A percentile compares a stretch with the other conserved stretches of the same genome.
Conservation (phyloP, 2,329 filamentous ascomycete genomes). For the Blastomyces gilchristii region DNA sequence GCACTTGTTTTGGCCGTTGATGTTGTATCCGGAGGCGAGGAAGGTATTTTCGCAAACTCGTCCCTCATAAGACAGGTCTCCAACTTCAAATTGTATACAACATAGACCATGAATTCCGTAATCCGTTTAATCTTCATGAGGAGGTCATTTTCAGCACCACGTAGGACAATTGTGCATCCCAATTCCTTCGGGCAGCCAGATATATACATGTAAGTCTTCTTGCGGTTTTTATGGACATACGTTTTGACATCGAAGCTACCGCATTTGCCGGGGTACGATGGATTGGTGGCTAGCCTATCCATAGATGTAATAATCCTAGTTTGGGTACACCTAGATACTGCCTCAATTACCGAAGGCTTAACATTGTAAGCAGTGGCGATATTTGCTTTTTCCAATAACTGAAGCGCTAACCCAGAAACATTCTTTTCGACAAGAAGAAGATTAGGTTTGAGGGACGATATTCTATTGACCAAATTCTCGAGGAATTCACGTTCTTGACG, state of each 20-base stretch:
- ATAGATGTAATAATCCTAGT: conserved; percentile 89
- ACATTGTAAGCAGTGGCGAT: conserved; percentile 95
- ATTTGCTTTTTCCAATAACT: conserved; percentile 75
- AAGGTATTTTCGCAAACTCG: conserved; percentile 74
- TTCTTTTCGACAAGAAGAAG: conserved; percentile 86
- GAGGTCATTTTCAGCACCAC: conserved; percentile 62
- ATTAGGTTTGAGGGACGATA: conserved; percentile 73
- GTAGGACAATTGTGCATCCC: conserved; percentile 86
- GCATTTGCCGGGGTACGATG: conserved; percentile 67
- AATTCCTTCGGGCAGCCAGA: conserved; percentile 82
- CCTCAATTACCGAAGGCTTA: conserved; percentile 89
- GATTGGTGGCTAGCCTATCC: conserved; percentile 74
- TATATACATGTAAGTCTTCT: conserved; percentile 92
- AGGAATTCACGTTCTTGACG: conserved; percentile 93
- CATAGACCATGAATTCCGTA: conserved; percentile 97
- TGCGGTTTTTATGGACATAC: conserved; percentile 71
- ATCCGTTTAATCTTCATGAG: conserved; percentile 79
- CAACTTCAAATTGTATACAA: conserved; percentile 93
- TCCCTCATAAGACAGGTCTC: conserved; percentile 92
- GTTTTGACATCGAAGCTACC: conserved; percentile 91
- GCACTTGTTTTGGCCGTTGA: conserved; percentile 10
- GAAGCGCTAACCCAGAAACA: conserved; percentile 80
- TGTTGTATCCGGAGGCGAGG: conserved; percentile 12
- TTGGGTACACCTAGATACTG: conserved; percentile 83
- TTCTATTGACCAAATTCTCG: conserved; percentile 80